Base-by-base conservation (phyloP, 169 alveolate species). In the Theileria annulata region DNA sequence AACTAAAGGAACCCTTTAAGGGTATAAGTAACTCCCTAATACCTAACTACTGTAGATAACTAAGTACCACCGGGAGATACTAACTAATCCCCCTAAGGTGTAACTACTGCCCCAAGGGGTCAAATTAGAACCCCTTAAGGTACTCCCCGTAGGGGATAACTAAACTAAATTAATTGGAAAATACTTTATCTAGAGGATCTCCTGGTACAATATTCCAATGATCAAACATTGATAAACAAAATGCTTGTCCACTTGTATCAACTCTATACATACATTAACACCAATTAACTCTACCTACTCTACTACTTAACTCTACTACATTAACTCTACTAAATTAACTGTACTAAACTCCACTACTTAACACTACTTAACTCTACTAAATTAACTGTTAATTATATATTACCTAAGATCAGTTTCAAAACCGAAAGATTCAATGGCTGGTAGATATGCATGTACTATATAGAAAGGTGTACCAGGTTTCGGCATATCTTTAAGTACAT, bases 341-440 rank as follows among this genome's bases (percentile, higher is more conserved):
- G n/a, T n/a, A n/a, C n/a, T n/a, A n/a, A n/a, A n/a, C n/a, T n/a
- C n/a, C n/a, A n/a, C n/a, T n/a, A n/a, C n/a, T n/a, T n/a, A n/a
- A n/a, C n/a, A 15, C 30, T 23, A 25, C 30, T 25, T 60, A 15
- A 10, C 9, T 10, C 30, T 60, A 60, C 49, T 13, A 9, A 60
- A 10, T 9, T 15, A 9, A 60, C 9, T 60, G 13, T 28, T 25
- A 60, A 9, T 60, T 9, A 9, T 60, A 60, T 15, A 98, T 54
- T 54, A 71, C 79, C 87, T 95, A 63, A 98, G 93, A 88, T 98
- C 99, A 19, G 99, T 98, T 88, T 98, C 99, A 82, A 98, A 96
- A 42, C 99, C 99, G 91, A 98, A 98, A 28, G 99, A 95, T 82
- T 98, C 99, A 30, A 98, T 96, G 15, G 99, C 99, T 49, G 99